Percentiles rank a stretch among this genome's conserved stretches.
Evolutionary conservation across 1,284 basidiomycete species (phyloP).

Genomic region (Ustilago lituana): DNA sequence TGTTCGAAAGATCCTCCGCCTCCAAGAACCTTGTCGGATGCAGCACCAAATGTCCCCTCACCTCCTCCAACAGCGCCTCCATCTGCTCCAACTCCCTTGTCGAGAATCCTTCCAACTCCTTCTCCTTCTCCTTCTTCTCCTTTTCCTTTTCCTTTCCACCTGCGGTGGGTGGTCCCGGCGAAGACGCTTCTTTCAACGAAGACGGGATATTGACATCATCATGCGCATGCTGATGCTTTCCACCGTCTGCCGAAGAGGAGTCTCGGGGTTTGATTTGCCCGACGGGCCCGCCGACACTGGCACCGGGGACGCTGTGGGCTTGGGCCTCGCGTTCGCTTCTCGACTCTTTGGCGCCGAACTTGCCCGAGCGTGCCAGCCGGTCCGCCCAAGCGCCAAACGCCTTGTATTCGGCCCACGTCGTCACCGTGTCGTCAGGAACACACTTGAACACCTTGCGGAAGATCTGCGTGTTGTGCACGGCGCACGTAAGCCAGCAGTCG

Average conservation of each 20-base stretch:
- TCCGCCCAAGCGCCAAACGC: slow-evolving; percentile 53
- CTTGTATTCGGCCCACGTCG: slow-evolving; percentile 66
- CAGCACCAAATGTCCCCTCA: slow-evolving; percentile 56
- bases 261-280: slow-evolving; percentile 12
- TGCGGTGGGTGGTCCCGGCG: neutral
- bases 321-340: slow-evolving; percentile 29
- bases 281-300: slow-evolving; percentile 42
- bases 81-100: slow-evolving; percentile 57
- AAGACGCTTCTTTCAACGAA: slow-evolving; percentile 20
- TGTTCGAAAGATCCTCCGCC: slow-evolving; percentile 56
- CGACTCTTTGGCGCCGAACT: slow-evolving; percentile 41
- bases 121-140: slow-evolving; percentile 16
- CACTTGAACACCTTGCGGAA: slow-evolving; percentile 65
- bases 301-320: slow-evolving; percentile 43
- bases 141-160: slow-evolving; percentile 2
- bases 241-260: neutral
- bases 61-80: slow-evolving; percentile 57
- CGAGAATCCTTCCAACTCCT: slow-evolving; percentile 49
- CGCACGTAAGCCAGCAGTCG: slow-evolving; percentile 59
- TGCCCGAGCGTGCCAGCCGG: slow-evolving; percentile 45
- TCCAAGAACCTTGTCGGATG: slow-evolving; percentile 63
- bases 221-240: slow-evolving; percentile 5
- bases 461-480: slow-evolving; percentile 64
- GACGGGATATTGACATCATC: slow-evolving; percentile 15
- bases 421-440: slow-evolving; percentile 64